Evolutionary conservation across 108 stramenopile species (phyloP), one percentile per base, ranked within the genome.

Genomic region (Pseudonitzschia multistriata): DNA sequence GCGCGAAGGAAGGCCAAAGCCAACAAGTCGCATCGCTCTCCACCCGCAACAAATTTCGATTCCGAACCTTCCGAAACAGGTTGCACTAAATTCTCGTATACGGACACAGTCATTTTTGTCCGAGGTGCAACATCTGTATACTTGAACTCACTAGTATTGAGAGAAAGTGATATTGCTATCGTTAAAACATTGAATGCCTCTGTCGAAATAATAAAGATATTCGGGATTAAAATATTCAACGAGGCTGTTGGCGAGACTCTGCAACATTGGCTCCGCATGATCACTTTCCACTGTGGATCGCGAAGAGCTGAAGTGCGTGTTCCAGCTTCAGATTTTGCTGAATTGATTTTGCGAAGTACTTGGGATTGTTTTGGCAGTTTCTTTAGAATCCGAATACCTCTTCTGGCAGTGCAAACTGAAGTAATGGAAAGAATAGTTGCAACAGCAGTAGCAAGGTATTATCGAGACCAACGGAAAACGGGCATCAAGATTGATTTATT

Each of bases 351-450:
- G 35, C 78, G 91, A n/a, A 78, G 86, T n/a, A 86, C 88, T 33
- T 95, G 91, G 90, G 86, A 92, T 70, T 73, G 72, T 22, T 93
- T 82, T 62, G 94, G 94, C 2, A 91, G 87, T 60, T 92, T 95
- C 71, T 86, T 83, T 27, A 74, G 91, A 30, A 83, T 95, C 48
- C 67, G 91, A 33, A 52, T 92, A 5, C 94, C 91, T 3, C 62
- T 91, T 3, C 85, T 95, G 31, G 89, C 91, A 39, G 88, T 93
- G 27, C 88, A 88, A 75, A 88, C 84, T 2, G 93, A 94, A 64
- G 93, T 94, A 0, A 94, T 94, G 86, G 88, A 91, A 53, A 71
- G 93, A 45, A 90, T 94, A 67, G 88, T 94, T 49, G 89, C 90
- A 28, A 91, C 82, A 50, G 85, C 90, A 33, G 76, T 86, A 21